A percentile compares a stretch with the other conserved stretches of the same genome.
Evolutionary conservation across 1,284 basidiomycete species (phyloP).

Genomic region (Trametes sp.): DNA sequence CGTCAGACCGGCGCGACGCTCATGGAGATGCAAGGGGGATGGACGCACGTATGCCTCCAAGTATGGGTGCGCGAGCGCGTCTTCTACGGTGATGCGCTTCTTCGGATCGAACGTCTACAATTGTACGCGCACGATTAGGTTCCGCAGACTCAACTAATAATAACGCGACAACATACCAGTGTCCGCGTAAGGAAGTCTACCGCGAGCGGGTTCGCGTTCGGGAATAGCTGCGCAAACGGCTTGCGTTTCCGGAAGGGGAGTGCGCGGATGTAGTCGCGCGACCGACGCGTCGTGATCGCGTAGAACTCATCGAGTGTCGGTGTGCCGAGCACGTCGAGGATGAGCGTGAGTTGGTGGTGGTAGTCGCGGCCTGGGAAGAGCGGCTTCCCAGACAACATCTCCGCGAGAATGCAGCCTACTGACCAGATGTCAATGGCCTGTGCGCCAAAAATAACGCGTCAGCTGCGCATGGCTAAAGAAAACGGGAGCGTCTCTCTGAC

Average conservation of each 20-base stretch:
- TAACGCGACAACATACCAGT: slow-evolving; percentile 61
- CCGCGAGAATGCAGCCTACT: slow-evolving; percentile 95
- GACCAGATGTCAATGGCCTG: slow-evolving; percentile 95
- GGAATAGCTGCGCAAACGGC: slow-evolving; percentile 83
- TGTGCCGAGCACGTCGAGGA: slow-evolving; percentile 93
- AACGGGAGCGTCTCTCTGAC: too few relatives aligned
- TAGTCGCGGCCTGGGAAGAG: slow-evolving; percentile 97
- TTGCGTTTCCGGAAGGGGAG: slow-evolving; percentile 88
- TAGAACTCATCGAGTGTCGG: slow-evolving; percentile 93
- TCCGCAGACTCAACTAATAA: not conserved
- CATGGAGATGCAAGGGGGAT: slow-evolving; percentile 15
- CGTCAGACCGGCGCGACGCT: not conserved
- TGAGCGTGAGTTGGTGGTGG: slow-evolving; percentile 92
- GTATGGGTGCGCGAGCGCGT: slow-evolving; percentile 92
- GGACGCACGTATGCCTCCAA: slow-evolving; percentile 84
- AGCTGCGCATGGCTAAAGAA: slow-evolving; percentile 5
- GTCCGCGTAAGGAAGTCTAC: slow-evolving; percentile 94
- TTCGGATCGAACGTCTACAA: slow-evolving; percentile 88
- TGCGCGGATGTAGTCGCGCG: slow-evolving; percentile 89
- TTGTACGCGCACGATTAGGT: not conserved
- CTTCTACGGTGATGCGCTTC: slow-evolving; percentile 91
- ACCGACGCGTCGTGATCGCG: slow-evolving; percentile 85
- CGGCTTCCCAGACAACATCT: slow-evolving; percentile 95
- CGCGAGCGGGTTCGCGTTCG: slow-evolving; percentile 86
- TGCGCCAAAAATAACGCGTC: slow-evolving; percentile 32